These are phyloP conservation scores for Boletus barrowsii DNA, from an alignment of 768 basidiomycete species.

Conservation along the genomic window DNA sequence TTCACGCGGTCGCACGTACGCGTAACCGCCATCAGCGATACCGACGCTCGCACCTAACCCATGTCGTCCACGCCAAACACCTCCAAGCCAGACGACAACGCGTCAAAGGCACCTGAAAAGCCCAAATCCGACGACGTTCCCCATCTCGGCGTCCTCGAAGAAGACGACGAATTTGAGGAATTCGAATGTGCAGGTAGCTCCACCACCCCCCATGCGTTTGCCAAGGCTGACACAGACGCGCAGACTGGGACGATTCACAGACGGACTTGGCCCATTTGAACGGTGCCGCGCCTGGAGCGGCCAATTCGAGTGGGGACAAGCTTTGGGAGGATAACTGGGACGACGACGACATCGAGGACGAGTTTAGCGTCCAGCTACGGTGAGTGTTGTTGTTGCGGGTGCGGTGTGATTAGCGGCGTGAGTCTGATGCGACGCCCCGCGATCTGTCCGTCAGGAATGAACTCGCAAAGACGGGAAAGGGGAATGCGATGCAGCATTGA, in stretches of 20 bases:
- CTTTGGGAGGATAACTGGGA: conserved; percentile 99
- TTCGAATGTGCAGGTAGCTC: conserved; percentile 75
- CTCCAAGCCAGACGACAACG: conserved; percentile 40
- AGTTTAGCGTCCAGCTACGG: conserved; percentile 95
- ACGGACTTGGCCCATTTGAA: conserved; percentile 79
- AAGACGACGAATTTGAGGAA: conserved; percentile 97
- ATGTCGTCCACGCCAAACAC: conserved; percentile 47
- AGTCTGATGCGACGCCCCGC: background rate
- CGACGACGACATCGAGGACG: conserved; percentile 97
- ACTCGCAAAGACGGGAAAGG: conserved; percentile 55
- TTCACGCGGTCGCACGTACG: conserved; percentile 24
- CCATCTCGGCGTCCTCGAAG: conserved; percentile 87
- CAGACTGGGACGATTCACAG: conserved; percentile 86
- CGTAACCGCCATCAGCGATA: conserved; percentile 1
- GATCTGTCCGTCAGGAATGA: conserved; percentile 47
- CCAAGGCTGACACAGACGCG: background rate
- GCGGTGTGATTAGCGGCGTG: too few species aligned
- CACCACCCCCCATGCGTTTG: background rate
- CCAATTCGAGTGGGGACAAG: conserved; percentile 81
- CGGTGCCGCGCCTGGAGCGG: conserved; percentile 69
- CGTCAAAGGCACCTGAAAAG: conserved; percentile 33
- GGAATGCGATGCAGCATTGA: conserved; percentile 55
- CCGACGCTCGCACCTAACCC: background rate
- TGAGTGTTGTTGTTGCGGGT: conserved; percentile 25
- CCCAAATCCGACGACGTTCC: conserved; percentile 47